phyloP scores from a whole-genome alignment of 805 yeast species.

The Kregervanrija fluxuum region DNA sequence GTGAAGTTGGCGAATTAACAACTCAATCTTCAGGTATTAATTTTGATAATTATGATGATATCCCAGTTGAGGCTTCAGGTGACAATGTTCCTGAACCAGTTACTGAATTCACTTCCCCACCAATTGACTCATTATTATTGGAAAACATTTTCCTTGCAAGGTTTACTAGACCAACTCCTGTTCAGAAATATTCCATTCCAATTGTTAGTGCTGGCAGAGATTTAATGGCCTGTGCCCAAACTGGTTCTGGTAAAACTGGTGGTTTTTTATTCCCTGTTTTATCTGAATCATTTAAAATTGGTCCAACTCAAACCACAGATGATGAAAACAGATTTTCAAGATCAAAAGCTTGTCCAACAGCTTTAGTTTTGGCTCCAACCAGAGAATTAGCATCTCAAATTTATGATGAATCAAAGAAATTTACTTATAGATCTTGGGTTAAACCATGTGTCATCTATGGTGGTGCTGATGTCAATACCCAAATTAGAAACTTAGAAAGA shows the following conservation, averaged over 20 bases:
- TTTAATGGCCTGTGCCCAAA: constrained; percentile 91
- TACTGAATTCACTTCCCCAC: constrained; percentile 81
- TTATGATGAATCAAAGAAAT: constrained; percentile 90
- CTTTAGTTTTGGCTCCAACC: constrained; percentile 95
- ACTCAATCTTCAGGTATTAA: constrained; percentile 95
- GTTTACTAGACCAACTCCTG: constrained; percentile 94
- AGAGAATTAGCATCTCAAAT: constrained; percentile 98
- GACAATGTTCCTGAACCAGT: constrained; percentile 92
- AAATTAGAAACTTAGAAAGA: constrained; percentile 78
- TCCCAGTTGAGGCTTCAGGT: constrained; percentile 98
- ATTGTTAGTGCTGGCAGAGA: constrained; percentile 64
- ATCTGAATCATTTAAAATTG: constrained; percentile 80
- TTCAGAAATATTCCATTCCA: constrained; percentile 89
- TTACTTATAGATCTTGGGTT: constrained; percentile 97
- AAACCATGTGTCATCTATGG: constrained; percentile 95
- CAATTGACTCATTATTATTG: constrained; percentile 77
- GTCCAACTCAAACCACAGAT: constrained; percentile 59
- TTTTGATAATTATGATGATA: constrained; percentile 97
- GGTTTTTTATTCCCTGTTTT: constrained; percentile 98
- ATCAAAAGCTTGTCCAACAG: constrained; percentile 88
- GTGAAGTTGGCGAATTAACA: constrained; percentile 62
- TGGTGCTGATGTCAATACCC: constrained; percentile 91
- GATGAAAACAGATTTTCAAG: constrained; percentile 45
- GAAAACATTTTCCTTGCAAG: constrained; percentile 84
- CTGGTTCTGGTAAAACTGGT: constrained; percentile 99